Base-by-base conservation (phyloP, 129 eudicot genomes). In the Silybum marianum region DNA sequence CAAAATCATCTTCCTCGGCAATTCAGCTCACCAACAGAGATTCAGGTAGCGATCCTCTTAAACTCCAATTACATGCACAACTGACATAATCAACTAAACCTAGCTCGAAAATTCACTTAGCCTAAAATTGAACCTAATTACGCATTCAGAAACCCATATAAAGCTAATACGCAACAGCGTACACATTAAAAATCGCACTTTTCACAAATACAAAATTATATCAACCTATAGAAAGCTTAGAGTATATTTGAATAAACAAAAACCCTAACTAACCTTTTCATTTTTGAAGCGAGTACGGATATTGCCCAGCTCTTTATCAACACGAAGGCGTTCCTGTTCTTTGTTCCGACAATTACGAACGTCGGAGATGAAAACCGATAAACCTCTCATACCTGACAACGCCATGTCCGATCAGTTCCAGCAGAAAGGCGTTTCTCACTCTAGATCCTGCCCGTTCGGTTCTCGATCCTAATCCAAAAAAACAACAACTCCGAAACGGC, bases 331-430 rank as follows among this genome's bases (percentile, higher is more conserved):
- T 69, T 95, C 99, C 85, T 87, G 92, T 51, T 95, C 98, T 82
- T 95, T 95, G 85, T 95, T 95, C 90, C 94, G 95, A 80, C 99
- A 95, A 88, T 95, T 95, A 48, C 99, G 99, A 54, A 95, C 81
- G 79, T 95, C 99, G 77, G 98, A 92, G 38, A 95, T 93, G 90
- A 95, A 95, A 1, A 95, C 97, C 1, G 99, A 95, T 13, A 95
- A 74, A 7, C 99, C 99, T 87, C 99, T 83, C 99, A 95, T 93
- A 48, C 99, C 99, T 30, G 99, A 93, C 68, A 95, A 84, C 92
- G 99, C 92, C 99, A 95, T 95, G 81, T 48, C 80, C 82, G 71
- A 83, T 86, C 97, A 89, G 88, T 88, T 90, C 88, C 84, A 80
- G 67, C 54, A 18, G 77, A 84, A 68, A 34, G 71, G 70, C 72